Percentiles rank a stretch among this genome's conserved stretches.
phyloP scores from a whole-genome alignment of 1,139 yeast species.

The Meyerozyma carpophila region DNA sequence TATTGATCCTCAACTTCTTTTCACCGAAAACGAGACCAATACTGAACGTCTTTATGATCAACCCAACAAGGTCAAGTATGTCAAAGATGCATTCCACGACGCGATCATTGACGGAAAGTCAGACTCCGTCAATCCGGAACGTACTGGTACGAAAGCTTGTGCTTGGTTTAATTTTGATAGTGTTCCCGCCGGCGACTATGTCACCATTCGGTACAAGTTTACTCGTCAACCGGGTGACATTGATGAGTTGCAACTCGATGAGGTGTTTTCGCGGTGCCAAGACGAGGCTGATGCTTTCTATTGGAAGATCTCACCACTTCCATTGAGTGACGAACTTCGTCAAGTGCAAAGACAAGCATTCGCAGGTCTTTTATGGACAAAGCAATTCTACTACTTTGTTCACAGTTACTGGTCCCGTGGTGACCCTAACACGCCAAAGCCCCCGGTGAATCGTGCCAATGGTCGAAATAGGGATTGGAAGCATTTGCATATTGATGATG shows the following conservation, averaged over 20 bases:
- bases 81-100: conserved; percentile 92
- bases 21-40: conserved; percentile 90
- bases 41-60: conserved; percentile 60
- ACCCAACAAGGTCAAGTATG: conserved; percentile 52
- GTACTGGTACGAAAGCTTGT: conserved; percentile 37
- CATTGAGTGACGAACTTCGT: conserved; percentile 77
- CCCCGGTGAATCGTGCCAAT: conserved; percentile 13
- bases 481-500: conserved; percentile 84
- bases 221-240: conserved; percentile 46
- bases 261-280: conserved; percentile 66
- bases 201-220: conserved; percentile 77
- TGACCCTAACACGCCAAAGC: conserved; percentile 66
- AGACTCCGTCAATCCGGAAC: conserved; percentile 63
- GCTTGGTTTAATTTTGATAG: conserved; percentile 84
- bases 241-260: conserved; percentile 76
- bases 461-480: conserved; percentile 60
- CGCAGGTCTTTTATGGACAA: conserved; percentile 92
- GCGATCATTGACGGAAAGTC: conserved; percentile 58
- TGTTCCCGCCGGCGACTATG: conserved; percentile 86
- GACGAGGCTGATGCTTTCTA: conserved; percentile 93
- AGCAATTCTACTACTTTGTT: conserved; percentile 86
- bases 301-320: conserved; percentile 85
- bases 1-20: conserved; percentile 69
- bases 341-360: conserved; percentile 91
- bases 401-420: conserved; percentile 88